Evolutionary conservation across 331 rosid species (phyloP).

Genomic region (Erythrophleum ivorense): DNA sequence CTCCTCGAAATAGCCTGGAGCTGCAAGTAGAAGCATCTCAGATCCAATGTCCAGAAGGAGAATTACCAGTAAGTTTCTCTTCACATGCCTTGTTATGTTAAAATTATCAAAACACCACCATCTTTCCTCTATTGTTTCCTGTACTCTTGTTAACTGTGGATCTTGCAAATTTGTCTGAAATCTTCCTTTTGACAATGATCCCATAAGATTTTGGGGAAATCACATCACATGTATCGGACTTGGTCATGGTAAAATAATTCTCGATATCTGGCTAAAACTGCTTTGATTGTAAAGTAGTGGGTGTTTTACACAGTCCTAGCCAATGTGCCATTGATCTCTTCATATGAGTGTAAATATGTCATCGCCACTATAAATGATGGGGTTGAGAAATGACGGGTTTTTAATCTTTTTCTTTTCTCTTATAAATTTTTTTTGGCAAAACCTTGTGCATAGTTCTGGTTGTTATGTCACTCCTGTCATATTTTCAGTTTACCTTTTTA

Average conservation of each 20-base stretch:
- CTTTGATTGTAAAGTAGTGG: conserved; percentile 9
- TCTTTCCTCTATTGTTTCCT: neutral
- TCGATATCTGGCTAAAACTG: conserved; percentile 1
- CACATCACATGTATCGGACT: neutral
- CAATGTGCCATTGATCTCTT: conserved; percentile 24
- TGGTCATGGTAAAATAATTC: neutral
- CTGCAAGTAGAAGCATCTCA: conserved; percentile 69
- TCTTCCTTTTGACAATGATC: conserved; percentile 6
- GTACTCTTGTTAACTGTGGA: neutral
- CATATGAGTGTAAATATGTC: neutral
- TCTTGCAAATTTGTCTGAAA: conserved; percentile 1
- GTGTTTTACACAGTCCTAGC: neutral
- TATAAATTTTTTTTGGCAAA: conserved; percentile 25
- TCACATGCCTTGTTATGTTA: conserved; percentile 33
- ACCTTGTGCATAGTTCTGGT: conserved; percentile 16
- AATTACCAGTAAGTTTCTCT: conserved; percentile 59
- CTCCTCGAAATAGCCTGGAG: conserved; percentile 88
- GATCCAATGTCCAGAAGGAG: conserved; percentile 49
- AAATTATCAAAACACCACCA: neutral
- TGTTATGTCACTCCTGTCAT: conserved; percentile 9
- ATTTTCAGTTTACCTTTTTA: conserved; percentile 3
- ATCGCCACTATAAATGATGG: neutral
- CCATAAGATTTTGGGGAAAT: conserved; percentile 3
- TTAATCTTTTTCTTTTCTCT: neutral
- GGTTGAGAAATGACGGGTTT: neutral